These are phyloP conservation scores for Lachnellula subtilissima DNA, from an alignment of 2,329 filamentous ascomycete species.

Conservation along the genomic window DNA sequence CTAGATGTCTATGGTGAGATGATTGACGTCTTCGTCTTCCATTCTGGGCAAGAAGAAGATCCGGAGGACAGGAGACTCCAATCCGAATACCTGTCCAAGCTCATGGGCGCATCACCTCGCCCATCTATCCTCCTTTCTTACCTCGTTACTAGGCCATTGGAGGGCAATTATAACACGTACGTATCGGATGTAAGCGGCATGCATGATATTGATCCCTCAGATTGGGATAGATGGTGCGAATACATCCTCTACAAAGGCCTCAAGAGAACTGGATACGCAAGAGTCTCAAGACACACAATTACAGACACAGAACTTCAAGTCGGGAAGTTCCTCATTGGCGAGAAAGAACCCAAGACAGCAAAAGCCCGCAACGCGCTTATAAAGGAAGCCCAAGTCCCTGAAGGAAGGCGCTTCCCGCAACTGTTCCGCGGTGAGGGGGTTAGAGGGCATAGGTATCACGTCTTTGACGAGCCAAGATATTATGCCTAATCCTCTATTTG, in stretches of 20 bases:
- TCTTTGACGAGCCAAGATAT: slow-evolving; percentile 88
- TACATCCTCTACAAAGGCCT: slow-evolving; percentile 95
- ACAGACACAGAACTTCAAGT: slow-evolving; percentile 97
- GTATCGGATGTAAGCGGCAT: slow-evolving; percentile 83
- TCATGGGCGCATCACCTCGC: slow-evolving; percentile 79
- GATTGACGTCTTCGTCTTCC: slow-evolving; percentile 95
- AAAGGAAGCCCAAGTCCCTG: slow-evolving; percentile 67
- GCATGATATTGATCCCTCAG: slow-evolving; percentile 86
- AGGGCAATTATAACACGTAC: slow-evolving; percentile 97
- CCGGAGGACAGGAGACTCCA: slow-evolving; percentile 85
- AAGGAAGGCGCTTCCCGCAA: slow-evolving; percentile 75
- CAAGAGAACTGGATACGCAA: slow-evolving; percentile 79
- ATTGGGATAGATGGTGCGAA: slow-evolving; percentile 99
- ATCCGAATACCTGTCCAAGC: slow-evolving; percentile 74
- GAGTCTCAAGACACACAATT: slow-evolving; percentile 83
- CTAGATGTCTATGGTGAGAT: slow-evolving; percentile 85
- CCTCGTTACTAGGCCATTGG: slow-evolving; percentile 79
- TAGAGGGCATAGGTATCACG: slow-evolving; percentile 86
- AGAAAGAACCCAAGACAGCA: slow-evolving; percentile 55
- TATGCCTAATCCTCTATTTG: slow-evolving; percentile 31
- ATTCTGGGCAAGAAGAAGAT: slow-evolving; percentile 97
- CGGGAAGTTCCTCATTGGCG: slow-evolving; percentile 86
- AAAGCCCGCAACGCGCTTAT: slow-evolving; percentile 55
- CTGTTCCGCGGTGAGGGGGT: slow-evolving; percentile 83
- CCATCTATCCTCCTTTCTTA: slow-evolving; percentile 86